Conservation (phyloP, 2,329 filamentous ascomycete genomes). For the Aspergillus sp. region DNA sequence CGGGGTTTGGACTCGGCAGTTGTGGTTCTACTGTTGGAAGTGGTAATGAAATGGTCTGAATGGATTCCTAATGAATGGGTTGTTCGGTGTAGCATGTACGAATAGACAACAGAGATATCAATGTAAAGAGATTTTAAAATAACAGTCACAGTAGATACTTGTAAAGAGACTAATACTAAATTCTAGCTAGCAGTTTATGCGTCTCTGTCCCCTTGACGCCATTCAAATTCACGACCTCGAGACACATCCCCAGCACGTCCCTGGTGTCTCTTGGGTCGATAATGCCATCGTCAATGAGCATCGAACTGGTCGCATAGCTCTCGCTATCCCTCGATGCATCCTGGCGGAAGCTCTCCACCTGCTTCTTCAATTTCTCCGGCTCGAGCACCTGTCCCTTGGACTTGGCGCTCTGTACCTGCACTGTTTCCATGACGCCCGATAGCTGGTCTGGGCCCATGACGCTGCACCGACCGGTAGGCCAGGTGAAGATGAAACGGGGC, state of each 20-base stretch:
- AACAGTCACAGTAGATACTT: too few species aligned
- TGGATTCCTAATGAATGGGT: too few species aligned
- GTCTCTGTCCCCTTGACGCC: conserved; percentile 25
- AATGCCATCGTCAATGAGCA: conserved; percentile 38
- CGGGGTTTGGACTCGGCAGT: too few species aligned
- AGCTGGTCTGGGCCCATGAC: conserved; percentile 46
- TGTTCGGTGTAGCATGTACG: too few species aligned
- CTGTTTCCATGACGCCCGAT: conserved; percentile 40
- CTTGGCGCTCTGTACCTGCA: conserved; percentile 29
- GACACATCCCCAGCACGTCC: conserved; percentile 39
- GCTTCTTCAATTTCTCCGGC: conserved; percentile 25
- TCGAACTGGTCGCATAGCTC: conserved; percentile 34
- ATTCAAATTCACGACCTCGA: conserved; percentile 32
- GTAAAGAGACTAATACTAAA: background rate
- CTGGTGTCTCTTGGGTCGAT: conserved; percentile 42
- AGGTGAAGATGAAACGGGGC: conserved; percentile 46
- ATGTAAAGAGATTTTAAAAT: too few species aligned
- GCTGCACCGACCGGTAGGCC: conserved; percentile 42
- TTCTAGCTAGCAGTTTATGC: conserved; percentile 27
- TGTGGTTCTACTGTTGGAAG: too few species aligned
- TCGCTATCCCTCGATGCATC: conserved; percentile 33
- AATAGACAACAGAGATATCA: too few species aligned
- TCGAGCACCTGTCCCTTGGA: conserved; percentile 24
- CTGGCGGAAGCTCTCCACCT: conserved; percentile 26
- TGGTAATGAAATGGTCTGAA: too few species aligned